Conservation (phyloP, 2,329 filamentous ascomycete species). For the Colletotrichum lentis region DNA sequence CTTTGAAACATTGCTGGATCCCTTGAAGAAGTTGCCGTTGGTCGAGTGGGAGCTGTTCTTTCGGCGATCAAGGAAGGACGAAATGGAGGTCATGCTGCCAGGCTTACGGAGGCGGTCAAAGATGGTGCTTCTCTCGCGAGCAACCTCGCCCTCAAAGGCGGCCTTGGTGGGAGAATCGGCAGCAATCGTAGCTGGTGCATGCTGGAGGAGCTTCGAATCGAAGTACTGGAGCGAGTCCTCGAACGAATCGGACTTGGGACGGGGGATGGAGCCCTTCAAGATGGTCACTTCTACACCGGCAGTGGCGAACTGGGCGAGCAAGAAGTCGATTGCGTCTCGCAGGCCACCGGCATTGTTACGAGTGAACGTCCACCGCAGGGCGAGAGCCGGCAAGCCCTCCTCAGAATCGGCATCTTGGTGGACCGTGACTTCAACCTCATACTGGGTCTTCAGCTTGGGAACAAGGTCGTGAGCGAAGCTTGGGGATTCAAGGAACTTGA, state of each 20-base stretch:
- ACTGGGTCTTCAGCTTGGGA: conserved; percentile 86
- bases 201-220: conserved; percentile 94
- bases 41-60: conserved; percentile 92
- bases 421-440: conserved; percentile 86
- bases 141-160: conserved; percentile 82
- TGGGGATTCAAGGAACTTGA: conserved; percentile 81
- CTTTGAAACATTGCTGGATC: conserved; percentile 88
- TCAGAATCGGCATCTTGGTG: conserved; percentile 69
- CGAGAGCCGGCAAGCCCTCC: conserved; percentile 65
- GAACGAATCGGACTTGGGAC: conserved; percentile 98
- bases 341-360: conserved; percentile 96
- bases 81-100: conserved; percentile 91
- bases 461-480: conserved; percentile 84
- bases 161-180: conserved; percentile 90
- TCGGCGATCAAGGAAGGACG: conserved; percentile 93
- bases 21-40: conserved; percentile 88
- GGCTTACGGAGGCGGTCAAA: conserved; percentile 95
- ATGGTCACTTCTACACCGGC: conserved; percentile 88
- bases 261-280: conserved; percentile 92
- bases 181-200: conserved; percentile 80
- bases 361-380: conserved; percentile 83
- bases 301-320: conserved; percentile 84
- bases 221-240: conserved; percentile 97
- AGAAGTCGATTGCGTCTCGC: conserved; percentile 93
- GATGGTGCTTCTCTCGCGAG: conserved; percentile 80